Evolutionary conservation across 352 stramenopile genomes (phyloP).

Genomic region (Phytophthora rubi): DNA sequence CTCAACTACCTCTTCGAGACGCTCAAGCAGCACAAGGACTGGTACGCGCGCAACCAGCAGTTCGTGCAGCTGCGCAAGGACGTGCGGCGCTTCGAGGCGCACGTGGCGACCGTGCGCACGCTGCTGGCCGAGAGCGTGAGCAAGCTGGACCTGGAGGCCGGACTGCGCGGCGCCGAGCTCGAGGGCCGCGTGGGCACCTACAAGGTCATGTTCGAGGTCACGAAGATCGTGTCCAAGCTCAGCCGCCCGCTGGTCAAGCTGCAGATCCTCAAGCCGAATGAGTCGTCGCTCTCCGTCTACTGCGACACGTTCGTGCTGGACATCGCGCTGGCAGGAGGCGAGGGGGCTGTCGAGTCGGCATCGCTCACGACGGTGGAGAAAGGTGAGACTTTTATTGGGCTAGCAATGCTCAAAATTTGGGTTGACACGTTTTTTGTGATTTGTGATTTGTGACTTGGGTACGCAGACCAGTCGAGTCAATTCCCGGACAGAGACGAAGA

Average conservation of each 20-base stretch:
- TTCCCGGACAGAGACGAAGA: constrained; percentile 87
- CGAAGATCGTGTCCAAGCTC: constrained; percentile 86
- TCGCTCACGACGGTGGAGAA: constrained; percentile 88
- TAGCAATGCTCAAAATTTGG: too few relatives aligned
- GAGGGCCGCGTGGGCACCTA: constrained; percentile 86
- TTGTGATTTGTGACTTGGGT: too few relatives aligned
- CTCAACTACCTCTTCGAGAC: constrained; percentile 92
- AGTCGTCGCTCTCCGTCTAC: constrained; percentile 86
- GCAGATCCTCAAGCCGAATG: constrained; percentile 88
- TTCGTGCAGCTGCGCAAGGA: constrained; percentile 89
- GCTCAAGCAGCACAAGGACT: constrained; percentile 90
- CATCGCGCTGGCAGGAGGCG: constrained; percentile 76
- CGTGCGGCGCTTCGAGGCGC: constrained; percentile 76
- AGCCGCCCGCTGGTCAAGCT: constrained; percentile 87
- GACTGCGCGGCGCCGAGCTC: constrained; percentile 82
- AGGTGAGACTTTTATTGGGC: constrained; percentile 12
- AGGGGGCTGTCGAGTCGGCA: constrained; percentile 78
- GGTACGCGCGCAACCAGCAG: constrained; percentile 90
- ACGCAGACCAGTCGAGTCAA: constrained; percentile 79
- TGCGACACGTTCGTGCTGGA: constrained; percentile 91
- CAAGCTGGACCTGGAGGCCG: constrained; percentile 84
- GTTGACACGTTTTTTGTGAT: too few relatives aligned
- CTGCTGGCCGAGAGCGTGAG: constrained; percentile 85
- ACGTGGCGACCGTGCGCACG: constrained; percentile 72
- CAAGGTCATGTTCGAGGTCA: constrained; percentile 91